A percentile compares a stretch with the other conserved stretches of the same genome.
Evolutionary conservation across 768 basidiomycete species (phyloP).

Genomic region (Panaeolus cyanescens): DNA sequence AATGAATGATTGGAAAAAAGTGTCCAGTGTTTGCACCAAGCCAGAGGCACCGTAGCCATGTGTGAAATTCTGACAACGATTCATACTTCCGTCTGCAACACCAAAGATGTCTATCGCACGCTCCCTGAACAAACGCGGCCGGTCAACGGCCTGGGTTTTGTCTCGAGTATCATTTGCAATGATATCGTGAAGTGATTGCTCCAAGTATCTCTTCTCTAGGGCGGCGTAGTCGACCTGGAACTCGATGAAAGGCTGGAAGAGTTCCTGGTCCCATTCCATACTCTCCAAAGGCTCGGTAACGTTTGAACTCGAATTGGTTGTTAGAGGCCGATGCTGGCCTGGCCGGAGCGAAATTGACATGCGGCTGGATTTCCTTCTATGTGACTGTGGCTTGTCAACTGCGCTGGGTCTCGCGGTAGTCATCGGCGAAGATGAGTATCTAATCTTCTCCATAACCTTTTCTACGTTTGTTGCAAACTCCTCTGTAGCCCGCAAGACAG

Average conservation of each 20-base stretch:
- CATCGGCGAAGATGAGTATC: conserved; percentile 32
- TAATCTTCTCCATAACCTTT: conserved; percentile 76
- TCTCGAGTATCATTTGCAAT: conserved; percentile 45
- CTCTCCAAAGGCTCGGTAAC: conserved; percentile 30
- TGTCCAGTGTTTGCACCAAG: conserved; percentile 74
- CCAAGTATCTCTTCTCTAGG: conserved; percentile 74
- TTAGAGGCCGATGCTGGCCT: conserved; percentile 32
- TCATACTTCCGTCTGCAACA: conserved; percentile 77
- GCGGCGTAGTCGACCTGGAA: conserved; percentile 83
- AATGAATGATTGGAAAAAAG: conserved; percentile 71
- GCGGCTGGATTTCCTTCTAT: conserved; percentile 57
- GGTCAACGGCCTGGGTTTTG: conserved; percentile 40
- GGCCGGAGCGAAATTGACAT: conserved; percentile 69
- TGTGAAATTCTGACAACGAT: conserved; percentile 77
- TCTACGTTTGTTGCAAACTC: conserved; percentile 77
- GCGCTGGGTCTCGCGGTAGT: conserved; percentile 12
- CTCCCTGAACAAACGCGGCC: conserved; percentile 72
- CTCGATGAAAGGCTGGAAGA: conserved; percentile 94
- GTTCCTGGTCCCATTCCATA: conserved; percentile 84
- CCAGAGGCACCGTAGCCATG: conserved; percentile 85
- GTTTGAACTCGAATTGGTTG: conserved; percentile 23
- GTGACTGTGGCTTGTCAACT: conserved; percentile 29
- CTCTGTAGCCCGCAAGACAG: conserved; percentile 72
- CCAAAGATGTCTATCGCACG: conserved; percentile 73
- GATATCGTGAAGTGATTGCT: conserved; percentile 54